A percentile compares a stretch with the other conserved stretches of the same genome.
phyloP scores from a whole-genome alignment of 2,329 filamentous ascomycete genomes.

The Clonostachys chloroleuca region DNA sequence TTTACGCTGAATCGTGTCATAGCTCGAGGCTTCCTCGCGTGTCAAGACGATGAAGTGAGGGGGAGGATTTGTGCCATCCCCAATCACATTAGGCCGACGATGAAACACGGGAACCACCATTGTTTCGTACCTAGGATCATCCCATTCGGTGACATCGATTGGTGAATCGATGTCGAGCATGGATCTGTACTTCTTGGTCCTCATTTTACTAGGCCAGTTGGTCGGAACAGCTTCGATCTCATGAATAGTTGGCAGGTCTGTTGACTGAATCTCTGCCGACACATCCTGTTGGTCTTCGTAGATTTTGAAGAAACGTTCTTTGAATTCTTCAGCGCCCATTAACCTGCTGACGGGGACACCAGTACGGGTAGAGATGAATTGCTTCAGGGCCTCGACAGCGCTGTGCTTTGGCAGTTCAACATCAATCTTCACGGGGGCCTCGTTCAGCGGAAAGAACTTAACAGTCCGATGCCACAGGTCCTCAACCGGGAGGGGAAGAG shows the following conservation, averaged over 20 bases:
- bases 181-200: slow-evolving; percentile 40
- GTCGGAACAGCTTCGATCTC: slow-evolving; percentile 78
- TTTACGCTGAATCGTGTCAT: slow-evolving; percentile 76
- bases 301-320: slow-evolving; percentile 79
- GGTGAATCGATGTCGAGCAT: slow-evolving; percentile 43
- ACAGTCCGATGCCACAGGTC: slow-evolving; percentile 74
- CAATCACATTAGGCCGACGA: slow-evolving; percentile 33
- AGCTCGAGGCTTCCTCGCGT: slow-evolving; percentile 60
- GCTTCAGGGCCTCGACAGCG: slow-evolving; percentile 64
- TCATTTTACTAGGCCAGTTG: slow-evolving; percentile 61
- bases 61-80: slow-evolving; percentile 26
- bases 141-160: slow-evolving; percentile 43
- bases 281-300: slow-evolving; percentile 67
- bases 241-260: slow-evolving; percentile 64
- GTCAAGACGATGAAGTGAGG: slow-evolving; percentile 74
- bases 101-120: slow-evolving; percentile 71
- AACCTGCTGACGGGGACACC: slow-evolving; percentile 61
- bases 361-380: slow-evolving; percentile 62
- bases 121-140: slow-evolving; percentile 58
- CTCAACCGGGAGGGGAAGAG: slow-evolving; percentile 83
- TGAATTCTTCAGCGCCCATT: slow-evolving; percentile 81
- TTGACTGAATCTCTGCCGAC: slow-evolving; percentile 65
- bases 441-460: slow-evolving; percentile 73
- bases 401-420: slow-evolving; percentile 79
- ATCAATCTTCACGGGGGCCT: slow-evolving; percentile 64